phyloP scores from a whole-genome alignment of 2,329 filamentous ascomycete species.

The Emydomyces testavorans region DNA sequence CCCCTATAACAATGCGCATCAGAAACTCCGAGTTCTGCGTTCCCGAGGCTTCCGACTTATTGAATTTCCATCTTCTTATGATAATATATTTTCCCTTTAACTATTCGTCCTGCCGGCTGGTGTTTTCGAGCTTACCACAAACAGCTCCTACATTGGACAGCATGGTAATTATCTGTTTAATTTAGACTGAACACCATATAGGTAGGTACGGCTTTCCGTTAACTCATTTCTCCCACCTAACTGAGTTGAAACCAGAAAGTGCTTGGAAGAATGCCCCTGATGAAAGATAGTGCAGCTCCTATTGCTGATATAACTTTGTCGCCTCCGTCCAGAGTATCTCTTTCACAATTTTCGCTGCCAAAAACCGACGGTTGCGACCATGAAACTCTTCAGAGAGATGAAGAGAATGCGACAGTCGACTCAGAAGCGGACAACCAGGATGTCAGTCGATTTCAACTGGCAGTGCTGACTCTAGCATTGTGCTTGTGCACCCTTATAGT shows the following conservation, averaged over 20 bases:
- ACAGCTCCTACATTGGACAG: too few species aligned
- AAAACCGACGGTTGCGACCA: not conserved
- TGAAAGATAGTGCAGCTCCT: not conserved
- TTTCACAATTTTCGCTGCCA: not conserved
- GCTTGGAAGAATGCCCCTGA: not conserved
- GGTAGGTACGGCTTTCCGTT: too few species aligned
- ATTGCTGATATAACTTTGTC: not conserved
- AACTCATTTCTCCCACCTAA: too few species aligned
- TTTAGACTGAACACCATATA: too few species aligned
- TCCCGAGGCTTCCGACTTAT: not conserved
- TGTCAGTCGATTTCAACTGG: not conserved
- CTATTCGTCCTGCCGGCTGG: not conserved
- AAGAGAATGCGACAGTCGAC: not conserved
- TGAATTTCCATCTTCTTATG: not conserved
- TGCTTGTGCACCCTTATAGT: constrained; percentile 9
- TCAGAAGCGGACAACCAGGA: not conserved
- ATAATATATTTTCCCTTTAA: not conserved
- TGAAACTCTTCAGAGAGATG: not conserved
- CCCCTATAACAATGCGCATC: not conserved
- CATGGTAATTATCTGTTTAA: too few species aligned
- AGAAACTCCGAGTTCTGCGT: not conserved
- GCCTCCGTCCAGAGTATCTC: not conserved
- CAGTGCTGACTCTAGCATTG: constrained; percentile 2
- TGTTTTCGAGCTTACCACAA: too few species aligned
- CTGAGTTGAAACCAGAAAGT: too few species aligned